Base-by-base conservation (phyloP, 352 stramenopile species). In the Phytophthora pseudosyringae region DNA sequence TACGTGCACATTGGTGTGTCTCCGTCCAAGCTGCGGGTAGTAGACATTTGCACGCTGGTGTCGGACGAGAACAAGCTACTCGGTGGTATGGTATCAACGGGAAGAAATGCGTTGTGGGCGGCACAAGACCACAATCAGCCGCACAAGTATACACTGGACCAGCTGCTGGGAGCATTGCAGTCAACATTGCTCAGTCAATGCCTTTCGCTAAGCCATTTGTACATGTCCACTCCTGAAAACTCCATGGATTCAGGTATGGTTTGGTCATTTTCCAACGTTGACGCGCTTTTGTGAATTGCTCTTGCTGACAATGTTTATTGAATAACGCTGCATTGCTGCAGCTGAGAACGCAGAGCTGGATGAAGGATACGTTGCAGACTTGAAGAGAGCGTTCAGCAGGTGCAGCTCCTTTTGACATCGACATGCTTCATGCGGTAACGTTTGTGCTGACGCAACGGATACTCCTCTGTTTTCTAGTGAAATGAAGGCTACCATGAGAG, bases 401-500 rank as follows among this genome's bases (percentile, higher is more conserved):
- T 78, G 26, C 0, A 45, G 16, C 33, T 46, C 12, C 12, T 26
- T 54, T 31, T 7, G 5, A 35, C 4, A 35, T 35, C 21, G 15
- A 41, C 21, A 18, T 36, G 26, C 6, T 40, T 40, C 12, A 33
- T 33, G 32, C 12, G 6, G 26, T 48, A 3, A 10, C n/a, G 11
- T 25, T 33, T 43, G 39, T 40, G n/a, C 35, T 71, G 16, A 71
- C 26, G 9, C 26, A 28, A 29, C n/a, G 53, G 18, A 36, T 52
- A n/a, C 16, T 55, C 4, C 12, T 3, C 4, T 56, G 7, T 3
- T 28, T 68, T 46, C 4, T 26, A 95, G 87, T 21, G 87, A 95
- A 69, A 95, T 95, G 85, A 95, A 94, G 60, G 51, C 67, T 4
- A 91, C 88, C 54, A 91, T 95, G 79, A 81, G 87, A 46, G 82